Evolutionary conservation across 768 basidiomycete genomes (phyloP).

Genomic region (Paxillus involutus): DNA sequence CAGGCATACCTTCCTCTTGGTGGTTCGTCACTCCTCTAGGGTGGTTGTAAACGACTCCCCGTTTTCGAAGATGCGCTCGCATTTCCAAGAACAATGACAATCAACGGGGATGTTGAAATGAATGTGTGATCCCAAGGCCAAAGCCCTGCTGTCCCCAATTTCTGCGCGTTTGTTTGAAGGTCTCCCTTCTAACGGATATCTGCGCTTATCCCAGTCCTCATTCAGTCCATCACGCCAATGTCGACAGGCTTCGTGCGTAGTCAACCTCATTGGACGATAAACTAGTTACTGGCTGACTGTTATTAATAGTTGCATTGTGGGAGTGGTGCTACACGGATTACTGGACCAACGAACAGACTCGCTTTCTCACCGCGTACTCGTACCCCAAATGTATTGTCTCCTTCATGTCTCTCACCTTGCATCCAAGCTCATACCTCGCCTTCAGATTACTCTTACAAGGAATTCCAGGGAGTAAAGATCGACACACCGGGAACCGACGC

Average conservation of each 20-base stretch:
- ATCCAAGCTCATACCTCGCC: background rate
- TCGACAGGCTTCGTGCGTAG: slow-evolving; percentile 23
- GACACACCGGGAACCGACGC: slow-evolving; percentile 11
- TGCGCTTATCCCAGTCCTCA: background rate
- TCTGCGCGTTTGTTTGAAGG: too few relatives aligned
- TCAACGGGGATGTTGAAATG: too few relatives aligned
- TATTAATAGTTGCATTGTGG: slow-evolving; percentile 24
- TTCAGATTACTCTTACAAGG: slow-evolving; percentile 28
- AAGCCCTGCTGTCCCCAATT: too few relatives aligned
- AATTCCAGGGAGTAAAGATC: slow-evolving; percentile 26
- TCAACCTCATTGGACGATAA: background rate
- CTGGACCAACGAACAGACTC: slow-evolving; percentile 25
- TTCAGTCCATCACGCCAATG: slow-evolving; percentile 25
- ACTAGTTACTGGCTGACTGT: background rate
- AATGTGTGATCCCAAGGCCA: too few relatives aligned
- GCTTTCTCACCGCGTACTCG: slow-evolving; percentile 12
- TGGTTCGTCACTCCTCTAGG: too few relatives aligned
- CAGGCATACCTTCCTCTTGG: too few relatives aligned
- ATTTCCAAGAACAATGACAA: too few relatives aligned
- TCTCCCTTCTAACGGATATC: background rate
- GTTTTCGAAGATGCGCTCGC: too few relatives aligned
- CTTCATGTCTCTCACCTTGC: background rate
- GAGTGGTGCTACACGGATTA: slow-evolving; percentile 29
- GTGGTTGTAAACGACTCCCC: too few relatives aligned
- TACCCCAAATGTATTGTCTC: slow-evolving; percentile 21